These are phyloP conservation scores for Bruguiera sexangula DNA, from an alignment of 345 rosid genomes.

Conservation along the genomic window DNA sequence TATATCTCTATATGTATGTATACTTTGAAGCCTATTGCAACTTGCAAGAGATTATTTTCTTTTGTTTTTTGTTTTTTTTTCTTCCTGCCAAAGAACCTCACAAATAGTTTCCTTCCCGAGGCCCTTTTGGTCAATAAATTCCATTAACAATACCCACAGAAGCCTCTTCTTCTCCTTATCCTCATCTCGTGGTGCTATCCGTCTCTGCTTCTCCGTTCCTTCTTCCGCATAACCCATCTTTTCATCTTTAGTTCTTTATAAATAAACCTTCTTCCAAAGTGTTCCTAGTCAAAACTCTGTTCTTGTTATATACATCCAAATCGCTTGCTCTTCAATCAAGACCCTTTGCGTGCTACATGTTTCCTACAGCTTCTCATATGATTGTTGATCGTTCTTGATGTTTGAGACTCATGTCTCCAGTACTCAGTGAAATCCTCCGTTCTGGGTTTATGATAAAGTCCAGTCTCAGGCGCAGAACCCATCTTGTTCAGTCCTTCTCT, in stretches of 20 bases:
- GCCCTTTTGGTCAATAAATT: slow-evolving; percentile 23
- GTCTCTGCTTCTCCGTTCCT: not conserved
- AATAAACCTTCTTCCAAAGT: not conserved
- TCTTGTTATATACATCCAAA: too few relatives aligned
- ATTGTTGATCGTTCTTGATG: slow-evolving; percentile 7
- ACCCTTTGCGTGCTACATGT: too few relatives aligned
- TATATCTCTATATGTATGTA: too few relatives aligned
- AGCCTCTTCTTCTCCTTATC: slow-evolving; percentile 26
- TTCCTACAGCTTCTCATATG: not conserved
- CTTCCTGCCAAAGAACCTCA: not conserved
- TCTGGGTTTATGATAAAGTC: slow-evolving; percentile 26
- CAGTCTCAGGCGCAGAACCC: slow-evolving; percentile 27
- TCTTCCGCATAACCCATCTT: not conserved
- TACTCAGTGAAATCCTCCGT: slow-evolving; percentile 23
- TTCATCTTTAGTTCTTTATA: not conserved
- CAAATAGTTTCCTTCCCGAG: not conserved
- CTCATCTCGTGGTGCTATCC: not conserved
- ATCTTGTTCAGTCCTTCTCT: slow-evolving; percentile 31
- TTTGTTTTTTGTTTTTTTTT: not conserved
- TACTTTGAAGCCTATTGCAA: not conserved
- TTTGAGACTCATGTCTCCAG: slow-evolving; percentile 28
- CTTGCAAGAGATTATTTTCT: not conserved
- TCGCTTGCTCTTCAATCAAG: too few relatives aligned
- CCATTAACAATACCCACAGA: slow-evolving; percentile 18
- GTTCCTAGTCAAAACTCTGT: too few relatives aligned